Conservation (phyloP, 2,329 filamentous ascomycete genomes). For the Fusarium scirpi region DNA sequence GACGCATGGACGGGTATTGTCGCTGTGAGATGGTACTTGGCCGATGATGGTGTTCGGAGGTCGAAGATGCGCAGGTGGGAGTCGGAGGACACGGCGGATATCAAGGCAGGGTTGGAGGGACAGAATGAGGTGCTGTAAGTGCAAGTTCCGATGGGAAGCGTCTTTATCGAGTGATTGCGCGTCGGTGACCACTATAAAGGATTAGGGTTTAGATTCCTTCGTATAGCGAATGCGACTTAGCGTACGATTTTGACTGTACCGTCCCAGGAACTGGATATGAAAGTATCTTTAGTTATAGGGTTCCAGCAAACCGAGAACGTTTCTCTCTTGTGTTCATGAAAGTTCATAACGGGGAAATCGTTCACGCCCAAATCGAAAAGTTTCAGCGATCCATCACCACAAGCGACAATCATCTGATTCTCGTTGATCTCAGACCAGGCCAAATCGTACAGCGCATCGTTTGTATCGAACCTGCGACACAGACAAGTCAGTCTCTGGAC, state of each 20-base stretch:
- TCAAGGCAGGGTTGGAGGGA: slow-evolving; percentile 84
- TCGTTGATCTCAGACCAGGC: slow-evolving; percentile 97
- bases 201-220: background rate
- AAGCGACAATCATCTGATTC: slow-evolving; percentile 89
- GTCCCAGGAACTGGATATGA: slow-evolving; percentile 94
- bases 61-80: slow-evolving; percentile 92
- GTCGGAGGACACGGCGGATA: slow-evolving; percentile 91
- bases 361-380: slow-evolving; percentile 87
- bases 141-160: slow-evolving; percentile 90
- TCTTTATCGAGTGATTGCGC: slow-evolving; percentile 78
- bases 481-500: background rate
- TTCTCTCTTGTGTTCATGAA: slow-evolving; percentile 93
- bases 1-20: slow-evolving; percentile 86
- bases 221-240: background rate
- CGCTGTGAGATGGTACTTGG: slow-evolving; percentile 86
- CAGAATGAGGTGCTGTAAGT: slow-evolving; percentile 95
- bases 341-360: slow-evolving; percentile 90
- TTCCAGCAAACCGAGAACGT: slow-evolving; percentile 96
- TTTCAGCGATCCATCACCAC: slow-evolving; percentile 94
- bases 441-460: slow-evolving; percentile 95
- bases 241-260: slow-evolving; percentile 87
- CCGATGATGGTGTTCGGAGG: slow-evolving; percentile 84
- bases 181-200: slow-evolving; percentile 81
- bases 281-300: slow-evolving; percentile 88
- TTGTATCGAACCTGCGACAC: slow-evolving; percentile 83